Percentiles rank a stretch among this genome's conserved stretches.
Evolutionary conservation across 441 rosid genomes (phyloP).

Genomic region (Aquilaria agallochum): DNA sequence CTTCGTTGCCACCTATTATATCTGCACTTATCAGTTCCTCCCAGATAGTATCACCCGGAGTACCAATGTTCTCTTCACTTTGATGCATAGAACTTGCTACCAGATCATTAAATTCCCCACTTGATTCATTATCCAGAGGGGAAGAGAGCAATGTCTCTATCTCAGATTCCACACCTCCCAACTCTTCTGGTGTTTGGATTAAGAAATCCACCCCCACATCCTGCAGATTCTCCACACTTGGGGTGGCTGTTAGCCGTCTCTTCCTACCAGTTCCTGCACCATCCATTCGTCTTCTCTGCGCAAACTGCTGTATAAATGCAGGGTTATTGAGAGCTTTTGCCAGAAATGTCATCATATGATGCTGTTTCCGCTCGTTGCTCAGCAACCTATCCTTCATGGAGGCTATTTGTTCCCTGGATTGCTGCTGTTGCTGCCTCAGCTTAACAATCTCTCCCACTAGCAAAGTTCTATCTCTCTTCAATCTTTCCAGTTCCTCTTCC

Average conservation of each 20-base stretch:
- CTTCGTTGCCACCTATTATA: constrained; percentile 20
- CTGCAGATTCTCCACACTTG: constrained; percentile 47
- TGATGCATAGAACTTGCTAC: constrained; percentile 17
- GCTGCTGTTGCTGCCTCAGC: constrained; percentile 72
- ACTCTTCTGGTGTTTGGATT: constrained; percentile 16
- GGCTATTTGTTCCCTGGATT: constrained; percentile 40
- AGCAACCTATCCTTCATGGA: constrained; percentile 51
- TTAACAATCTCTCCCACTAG: constrained; percentile 54
- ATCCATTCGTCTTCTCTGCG: constrained; percentile 30
- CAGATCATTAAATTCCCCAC: constrained; percentile 19
- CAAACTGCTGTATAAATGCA: constrained; percentile 40
- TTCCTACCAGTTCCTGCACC: constrained; percentile 47
- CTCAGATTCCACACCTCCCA: constrained; percentile 30
- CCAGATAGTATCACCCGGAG: constrained; percentile 32
- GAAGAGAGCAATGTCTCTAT: constrained; percentile 45
- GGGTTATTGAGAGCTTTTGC: constrained; percentile 65
- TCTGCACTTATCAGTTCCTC: constrained; percentile 45
- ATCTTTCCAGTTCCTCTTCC: constrained; percentile 57
- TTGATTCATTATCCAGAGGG: constrained; percentile 42
- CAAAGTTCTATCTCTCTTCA: constrained; percentile 54
- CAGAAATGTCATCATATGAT: constrained; percentile 69
- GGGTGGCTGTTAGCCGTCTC: constrained; percentile 48
- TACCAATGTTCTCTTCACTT: constrained; percentile 16
- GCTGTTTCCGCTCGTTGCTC: constrained; percentile 62
- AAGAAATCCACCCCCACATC: constrained; percentile 23